Evolutionary conservation across 2,329 filamentous ascomycete species (phyloP), one percentile per base, ranked within the genome.

Genomic region (Periconia digitata): DNA sequence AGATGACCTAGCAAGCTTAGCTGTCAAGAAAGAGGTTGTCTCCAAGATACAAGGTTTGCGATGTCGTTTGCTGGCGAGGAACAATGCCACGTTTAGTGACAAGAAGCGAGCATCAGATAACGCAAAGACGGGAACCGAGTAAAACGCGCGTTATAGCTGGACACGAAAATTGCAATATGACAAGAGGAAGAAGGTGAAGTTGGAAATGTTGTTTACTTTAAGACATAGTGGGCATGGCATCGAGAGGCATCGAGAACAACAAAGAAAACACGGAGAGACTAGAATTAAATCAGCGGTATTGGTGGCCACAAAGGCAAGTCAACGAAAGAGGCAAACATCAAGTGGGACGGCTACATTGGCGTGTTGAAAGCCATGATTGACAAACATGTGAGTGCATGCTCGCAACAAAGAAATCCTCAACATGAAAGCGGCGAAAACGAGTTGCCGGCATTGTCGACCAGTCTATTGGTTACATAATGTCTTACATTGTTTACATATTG

Each of bases 401-500:
- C 3, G 27, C 12, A 13, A 12, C 10, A 10, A 32, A 10, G n/a
- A 32, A 32, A 15, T 10, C 12, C n/a, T 15, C 27, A 8, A 21
- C 46, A 37, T 24, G 46, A 52, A 29, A 21, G 24, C 16, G 36
- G 15, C 8, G 32, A 47, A 20, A 12, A 24, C n/a, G 21, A 8
- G 29, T 43, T 37, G 45, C 48, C 48, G 44, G 47, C 22, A 29
- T 23, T 21, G 32, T 23, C 41, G 39, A 42, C 45, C 41, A 35
- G 15, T 46, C 44, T 50, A 40, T 34, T 44, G 27, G 34, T 29
- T 47, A 51, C 42, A 52, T 22, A 38, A 27, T 49, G 42, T 51
- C 43, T 57, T 55, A 53, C 48, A 54, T 40, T 39, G 46, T 41
- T 52, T 61, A 61, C 55, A 62, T 36, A 27, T 24, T 58, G 49